Base-by-base conservation (phyloP, 2,329 filamentous ascomycete species). In the Phaeomoniella chlamydospora region DNA sequence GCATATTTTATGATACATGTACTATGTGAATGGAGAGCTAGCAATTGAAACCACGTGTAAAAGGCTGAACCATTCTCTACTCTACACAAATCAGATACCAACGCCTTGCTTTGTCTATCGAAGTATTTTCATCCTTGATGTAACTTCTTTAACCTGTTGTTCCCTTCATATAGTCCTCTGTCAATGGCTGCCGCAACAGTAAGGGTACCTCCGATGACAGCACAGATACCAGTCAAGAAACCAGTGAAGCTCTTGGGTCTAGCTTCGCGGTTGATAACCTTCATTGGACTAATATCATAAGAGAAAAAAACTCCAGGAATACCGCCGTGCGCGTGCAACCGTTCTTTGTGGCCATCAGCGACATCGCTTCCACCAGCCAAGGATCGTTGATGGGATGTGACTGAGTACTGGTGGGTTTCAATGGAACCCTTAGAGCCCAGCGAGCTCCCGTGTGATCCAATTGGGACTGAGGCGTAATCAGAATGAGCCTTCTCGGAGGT, bases 281-380 rank as follows among this genome's bases (percentile, higher is more conserved):
- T 98, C 90, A 98, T 98, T 4, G 90, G 90, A 2, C 88, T 96
- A 57, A 98, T 98, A 50, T 98, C 90, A 50, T 98, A 98, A 45
- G 86, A 93, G 65, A 98, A 96, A 67, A 98, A 98, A 11, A 98
- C 87, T 31, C 90, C 90, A 1, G 90, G 90, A 49, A 98, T 96
- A 45, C 90, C 90, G 41, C 86, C 87, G 37, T 77, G 67, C 2
- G 88, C 84, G 57, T 98, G 90, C 44, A 92, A 63, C 29, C 88
- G 77, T 67, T 96, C 88, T 53, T 87, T 80, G 56, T 98, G 90
- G 12, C 87, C 88, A 50, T 93, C 86, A 6, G 80, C 74, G 6
- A 78, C 70, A 52, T 93, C 92, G 44, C 80, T 77, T 4, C 90
- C 90, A 36, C 90, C 90, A 15, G 67, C 61, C 40, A 98, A 63